Percentiles rank a stretch among this genome's conserved stretches.
Conservation (phyloP, 768 basidiomycete species). For the Tremella fuciformis region DNA sequence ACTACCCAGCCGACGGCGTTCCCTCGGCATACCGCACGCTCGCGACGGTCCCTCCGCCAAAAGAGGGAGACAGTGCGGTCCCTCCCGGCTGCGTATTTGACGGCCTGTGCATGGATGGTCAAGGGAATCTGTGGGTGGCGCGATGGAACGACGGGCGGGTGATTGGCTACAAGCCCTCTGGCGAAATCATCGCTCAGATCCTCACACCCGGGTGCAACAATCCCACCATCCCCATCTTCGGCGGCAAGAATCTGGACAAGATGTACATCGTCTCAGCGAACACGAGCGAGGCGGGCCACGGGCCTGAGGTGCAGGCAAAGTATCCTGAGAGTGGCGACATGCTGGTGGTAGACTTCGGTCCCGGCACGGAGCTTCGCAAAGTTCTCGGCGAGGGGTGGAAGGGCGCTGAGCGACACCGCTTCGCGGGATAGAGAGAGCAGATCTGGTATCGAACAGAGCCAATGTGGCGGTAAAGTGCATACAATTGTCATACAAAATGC, state of each 20-base stretch:
- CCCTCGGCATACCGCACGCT: slow-evolving; percentile 21
- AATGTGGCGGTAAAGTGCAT: not conserved
- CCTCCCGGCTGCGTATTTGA: slow-evolving; percentile 38
- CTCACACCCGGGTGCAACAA: slow-evolving; percentile 16
- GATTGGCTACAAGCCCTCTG: slow-evolving; percentile 39
- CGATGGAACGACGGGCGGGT: slow-evolving; percentile 43
- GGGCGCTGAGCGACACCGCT: slow-evolving; percentile 30
- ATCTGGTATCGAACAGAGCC: not conserved
- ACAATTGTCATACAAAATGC: slow-evolving; percentile 3
- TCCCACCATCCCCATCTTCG: slow-evolving; percentile 43
- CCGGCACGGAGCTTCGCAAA: slow-evolving; percentile 27
- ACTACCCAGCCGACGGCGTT: slow-evolving; percentile 32
- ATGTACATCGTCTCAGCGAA: slow-evolving; percentile 42
- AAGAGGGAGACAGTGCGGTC: not conserved
- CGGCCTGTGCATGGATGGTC: slow-evolving; percentile 43
- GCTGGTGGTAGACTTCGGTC: slow-evolving; percentile 34
- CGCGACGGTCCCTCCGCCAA: slow-evolving; percentile 22
- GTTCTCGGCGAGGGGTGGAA: slow-evolving; percentile 35
- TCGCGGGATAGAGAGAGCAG: slow-evolving; percentile 10
- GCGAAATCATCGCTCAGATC: slow-evolving; percentile 34
- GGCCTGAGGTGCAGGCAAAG: slow-evolving; percentile 21
- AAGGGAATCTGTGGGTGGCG: slow-evolving; percentile 47
- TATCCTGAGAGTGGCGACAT: slow-evolving; percentile 37
- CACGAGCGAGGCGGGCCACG: slow-evolving; percentile 18
- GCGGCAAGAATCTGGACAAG: slow-evolving; percentile 38